Base-by-base conservation (phyloP, 768 basidiomycete genomes). In the Kwoniella sp. region DNA sequence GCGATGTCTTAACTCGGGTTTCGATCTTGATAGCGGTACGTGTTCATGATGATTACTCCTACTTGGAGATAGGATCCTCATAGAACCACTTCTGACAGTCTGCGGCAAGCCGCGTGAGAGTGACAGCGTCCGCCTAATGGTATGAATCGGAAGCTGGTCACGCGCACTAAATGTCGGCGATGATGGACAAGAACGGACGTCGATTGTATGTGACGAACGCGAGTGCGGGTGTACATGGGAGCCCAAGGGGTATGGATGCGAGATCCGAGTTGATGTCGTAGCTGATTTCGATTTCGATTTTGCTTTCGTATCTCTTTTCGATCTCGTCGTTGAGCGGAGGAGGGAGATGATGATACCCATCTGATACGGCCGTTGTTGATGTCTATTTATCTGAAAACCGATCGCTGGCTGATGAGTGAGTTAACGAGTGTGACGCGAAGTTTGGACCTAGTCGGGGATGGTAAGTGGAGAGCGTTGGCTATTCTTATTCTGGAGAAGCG, bases 191-290 rank as follows among this genome's bases (percentile, higher is more conserved):
- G n/a, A n/a, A n/a, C n/a, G n/a, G n/a, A n/a, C n/a, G n/a, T n/a
- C n/a, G n/a, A n/a, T n/a, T n/a, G n/a, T n/a, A n/a, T n/a, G n/a
- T 17, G 41, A 9, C 20, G 41, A 17, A 20, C 3, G 20, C 20
- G 30, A 28, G 37, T 25, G 22, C 20, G 45, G 38, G 2, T 28
- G 5, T 41, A 22, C 34, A 12, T 31, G 48, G n/a, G 58, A 22
- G 15, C 50, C 50, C 4, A 65, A 34, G 11, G 65, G 59, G 47
- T 66, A 66, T 9, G 65, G 65, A 28, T 66, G 65, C 3, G 65
- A 66, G 45, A 66, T 66, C 8, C 23, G 47, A n/a, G 20, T 34
- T 38, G 41, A 55, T 47, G 62, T 2, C 23, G 48, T 28, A 12
- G n/a, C 26, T 15, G 50, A 48, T 34, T 3, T 45, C 11, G 31